Base-by-base conservation (phyloP, 1,284 basidiomycete species). In the Cutaneotrichosporon dermatis region DNA sequence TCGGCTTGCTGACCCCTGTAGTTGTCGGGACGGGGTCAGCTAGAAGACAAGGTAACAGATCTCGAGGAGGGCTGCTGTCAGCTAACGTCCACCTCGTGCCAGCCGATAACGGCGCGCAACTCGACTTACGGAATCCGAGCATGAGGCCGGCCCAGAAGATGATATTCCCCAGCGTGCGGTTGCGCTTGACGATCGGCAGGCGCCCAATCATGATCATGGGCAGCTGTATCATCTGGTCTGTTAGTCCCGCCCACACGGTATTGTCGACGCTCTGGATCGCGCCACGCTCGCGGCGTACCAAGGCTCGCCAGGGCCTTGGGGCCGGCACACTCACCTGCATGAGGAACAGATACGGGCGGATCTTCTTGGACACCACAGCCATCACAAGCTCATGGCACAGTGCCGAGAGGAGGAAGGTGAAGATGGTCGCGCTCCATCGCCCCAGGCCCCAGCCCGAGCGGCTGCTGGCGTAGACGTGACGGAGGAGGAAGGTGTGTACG, bases 311-410 rank as follows among this genome's bases (percentile, higher is more conserved):
- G 25, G 25, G 25, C 25, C 25, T 25, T 25, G 25, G 25, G 25
- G 25, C 25, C 25, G 25, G 25, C 25, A 25, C 25, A 25, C 73
- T 64, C 59, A 70, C 73, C 70, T 76, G 73, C 66, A 76, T 69
- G 52, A 73, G 61, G 65, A 76, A 76, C 13, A 78, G 59, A 55
- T 76, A 75, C 6, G 72, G 72, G 52, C 86, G 75, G 58, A 96
- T 83, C 81, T 97, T 97, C 75, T 90, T 86, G 39, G 89, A 90
- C n/a, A 94, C 92, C 55, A 95, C 85, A 1, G 88, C 87, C 95
- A 99, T 99, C 59, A 99, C 93, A 50, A 99, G 82, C 76, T 98
- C 95, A 72, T 98, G 95, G 40, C 88, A 87, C 55, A 85, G 83
- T 1, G 93, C 93, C 58, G 89, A 92, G 46, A 96, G 79, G 10